These are phyloP conservation scores for Saturnispora ahearnii DNA, from an alignment of 805 yeast species.

Conservation along the genomic window DNA sequence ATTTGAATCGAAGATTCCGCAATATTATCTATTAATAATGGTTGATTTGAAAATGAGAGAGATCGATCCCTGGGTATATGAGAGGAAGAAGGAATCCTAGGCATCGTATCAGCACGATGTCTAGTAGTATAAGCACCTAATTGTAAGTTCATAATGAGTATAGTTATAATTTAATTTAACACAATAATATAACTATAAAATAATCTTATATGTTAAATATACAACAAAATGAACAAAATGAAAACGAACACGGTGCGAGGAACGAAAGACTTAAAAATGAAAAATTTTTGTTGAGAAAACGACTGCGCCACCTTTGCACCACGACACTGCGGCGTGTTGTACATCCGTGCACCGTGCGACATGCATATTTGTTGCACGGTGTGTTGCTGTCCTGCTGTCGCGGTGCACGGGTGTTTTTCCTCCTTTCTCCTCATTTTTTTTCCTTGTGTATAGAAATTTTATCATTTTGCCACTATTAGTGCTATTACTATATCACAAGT, in stretches of 20 bases:
- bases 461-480: too few species aligned
- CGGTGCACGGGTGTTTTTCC: background rate
- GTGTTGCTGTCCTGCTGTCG: background rate
- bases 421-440: background rate
- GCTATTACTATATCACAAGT: too few species aligned
- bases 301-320: background rate
- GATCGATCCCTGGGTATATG: background rate
- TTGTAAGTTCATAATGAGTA: background rate
- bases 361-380: too few species aligned
- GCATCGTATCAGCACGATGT: background rate
- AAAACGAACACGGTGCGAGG: background rate
- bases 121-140: background rate
- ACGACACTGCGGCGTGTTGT: background rate
- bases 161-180: too few species aligned
- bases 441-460: background rate
- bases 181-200: too few species aligned
- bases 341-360: background rate
- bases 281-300: too few species aligned
- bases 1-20: constrained; percentile 50
- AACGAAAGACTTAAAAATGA: too few species aligned
- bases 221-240: background rate
- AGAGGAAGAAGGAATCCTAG: background rate
- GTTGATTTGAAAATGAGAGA: background rate
- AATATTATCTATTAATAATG: constrained; percentile 43
- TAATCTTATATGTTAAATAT: background rate